These are phyloP conservation scores for Parastagonospora nodorum DNA, from an alignment of 2,329 filamentous ascomycete genomes.

Conservation along the genomic window DNA sequence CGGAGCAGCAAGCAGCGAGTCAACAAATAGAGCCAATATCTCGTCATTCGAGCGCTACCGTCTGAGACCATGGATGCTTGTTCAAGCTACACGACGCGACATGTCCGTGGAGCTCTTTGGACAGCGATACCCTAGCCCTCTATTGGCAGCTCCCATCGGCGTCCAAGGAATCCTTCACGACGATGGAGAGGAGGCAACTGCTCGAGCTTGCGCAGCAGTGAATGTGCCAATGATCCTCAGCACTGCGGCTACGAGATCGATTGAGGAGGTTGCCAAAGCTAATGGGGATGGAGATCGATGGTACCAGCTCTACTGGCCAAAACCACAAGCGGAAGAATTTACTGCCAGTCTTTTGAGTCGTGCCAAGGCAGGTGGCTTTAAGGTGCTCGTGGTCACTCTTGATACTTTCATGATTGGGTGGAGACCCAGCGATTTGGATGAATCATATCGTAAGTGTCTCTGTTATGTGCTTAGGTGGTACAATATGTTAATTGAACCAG, in stretches of 20 bases:
- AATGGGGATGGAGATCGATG: slow-evolving; percentile 65
- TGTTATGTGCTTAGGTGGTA: no score
- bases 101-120: slow-evolving; percentile 45
- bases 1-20: slow-evolving; percentile 45
- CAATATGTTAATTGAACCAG: no score
- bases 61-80: slow-evolving; percentile 48
- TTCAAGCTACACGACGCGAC: slow-evolving; percentile 43
- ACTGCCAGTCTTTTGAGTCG: slow-evolving; percentile 67
- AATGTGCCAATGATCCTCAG: slow-evolving; percentile 70
- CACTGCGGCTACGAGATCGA: slow-evolving; percentile 66
- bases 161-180: slow-evolving; percentile 71
- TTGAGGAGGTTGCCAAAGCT: slow-evolving; percentile 69
- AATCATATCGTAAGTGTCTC: slow-evolving; percentile 50
- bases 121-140: slow-evolving; percentile 54
- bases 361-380: slow-evolving; percentile 66
- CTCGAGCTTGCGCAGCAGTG: slow-evolving; percentile 64
- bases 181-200: slow-evolving; percentile 68
- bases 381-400: slow-evolving; percentile 71
- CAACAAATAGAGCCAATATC: slow-evolving; percentile 44
- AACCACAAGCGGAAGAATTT: slow-evolving; percentile 66
- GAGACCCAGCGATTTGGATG: slow-evolving; percentile 71
- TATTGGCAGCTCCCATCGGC: slow-evolving; percentile 71
- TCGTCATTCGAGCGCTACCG: slow-evolving; percentile 48
- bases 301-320: slow-evolving; percentile 79
- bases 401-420: slow-evolving; percentile 73